A percentile compares a stretch with the other conserved stretches of the same genome.
phyloP scores from a whole-genome alignment of 495 filamentous ascomycete species.

The Trichocladium uniseriatum region DNA sequence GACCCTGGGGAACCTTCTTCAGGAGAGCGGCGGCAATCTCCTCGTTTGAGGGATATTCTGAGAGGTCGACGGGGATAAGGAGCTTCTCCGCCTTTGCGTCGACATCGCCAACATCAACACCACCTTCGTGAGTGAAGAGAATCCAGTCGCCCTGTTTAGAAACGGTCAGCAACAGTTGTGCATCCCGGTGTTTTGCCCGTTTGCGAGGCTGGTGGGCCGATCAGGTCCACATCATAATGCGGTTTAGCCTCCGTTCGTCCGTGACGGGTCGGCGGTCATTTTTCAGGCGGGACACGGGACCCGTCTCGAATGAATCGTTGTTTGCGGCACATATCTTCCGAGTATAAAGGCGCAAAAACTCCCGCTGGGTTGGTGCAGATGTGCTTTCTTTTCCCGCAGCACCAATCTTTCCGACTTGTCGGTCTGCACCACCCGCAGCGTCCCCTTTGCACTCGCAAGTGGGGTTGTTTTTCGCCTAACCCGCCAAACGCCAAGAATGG shows the following conservation, averaged over 20 bases:
- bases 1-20: constrained; percentile 85
- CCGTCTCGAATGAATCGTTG: constrained; percentile 3
- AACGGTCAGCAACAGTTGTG: constrained; percentile 6
- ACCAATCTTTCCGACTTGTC: background rate
- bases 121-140: constrained; percentile 98
- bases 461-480: constrained; percentile 1
- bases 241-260: constrained; percentile 53
- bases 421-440: background rate
- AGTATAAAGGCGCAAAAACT: constrained; percentile 13
- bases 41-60: constrained; percentile 91
- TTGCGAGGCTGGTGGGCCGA: background rate
- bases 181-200: constrained; percentile 22
- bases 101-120: constrained; percentile 98
- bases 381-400: constrained; percentile 2
- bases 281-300: constrained; percentile 12
- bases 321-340: constrained; percentile 2
- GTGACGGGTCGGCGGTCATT: constrained; percentile 22
- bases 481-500: constrained; percentile 13
- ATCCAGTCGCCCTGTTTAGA: constrained; percentile 86
- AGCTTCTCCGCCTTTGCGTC: constrained; percentile 98
- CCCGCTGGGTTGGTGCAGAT: background rate
- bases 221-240: constrained; percentile 23
- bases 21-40: constrained; percentile 76
- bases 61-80: constrained; percentile 89
- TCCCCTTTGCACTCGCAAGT: constrained; percentile 15